Evolutionary conservation across 192 early-diverging fungal genomes (phyloP).

Genomic region (Backusella westeae): DNA sequence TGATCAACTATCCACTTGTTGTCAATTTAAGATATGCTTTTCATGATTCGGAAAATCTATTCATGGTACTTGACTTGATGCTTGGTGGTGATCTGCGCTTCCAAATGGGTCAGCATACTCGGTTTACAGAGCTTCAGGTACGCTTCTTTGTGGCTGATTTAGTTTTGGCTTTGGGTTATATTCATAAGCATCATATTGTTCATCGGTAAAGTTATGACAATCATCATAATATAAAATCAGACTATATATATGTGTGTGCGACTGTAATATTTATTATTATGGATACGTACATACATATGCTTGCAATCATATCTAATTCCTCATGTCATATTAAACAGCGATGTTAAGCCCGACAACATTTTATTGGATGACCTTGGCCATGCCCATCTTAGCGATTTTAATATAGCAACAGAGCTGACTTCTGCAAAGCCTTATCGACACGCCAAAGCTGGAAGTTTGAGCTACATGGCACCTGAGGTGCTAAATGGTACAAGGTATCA

Average conservation of each 20-base stretch:
- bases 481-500: constrained; percentile 54
- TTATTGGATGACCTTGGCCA: constrained; percentile 75
- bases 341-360: constrained; percentile 88
- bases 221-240: not conserved
- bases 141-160: constrained; percentile 73
- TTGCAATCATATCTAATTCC: not conserved
- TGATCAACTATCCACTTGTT: constrained; percentile 80
- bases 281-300: not conserved
- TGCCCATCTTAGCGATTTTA: constrained; percentile 84
- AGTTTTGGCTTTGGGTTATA: constrained; percentile 59
- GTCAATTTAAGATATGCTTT: constrained; percentile 94
- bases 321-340: constrained; percentile 39
- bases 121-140: constrained; percentile 67
- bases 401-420: constrained; percentile 76
- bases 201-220: constrained; percentile 47
- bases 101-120: constrained; percentile 70
- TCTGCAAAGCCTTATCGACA: constrained; percentile 64
- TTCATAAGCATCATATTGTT: constrained; percentile 69
- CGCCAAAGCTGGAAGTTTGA: constrained; percentile 75
- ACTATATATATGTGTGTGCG: not conserved
- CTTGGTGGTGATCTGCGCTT: constrained; percentile 92
- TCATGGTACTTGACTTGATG: constrained; percentile 95
- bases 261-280: not conserved
- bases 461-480: constrained; percentile 88
- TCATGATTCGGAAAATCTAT: constrained; percentile 92